phyloP scores from a whole-genome alignment of 768 basidiomycete genomes.

The Psilocybe cyanescens region DNA sequence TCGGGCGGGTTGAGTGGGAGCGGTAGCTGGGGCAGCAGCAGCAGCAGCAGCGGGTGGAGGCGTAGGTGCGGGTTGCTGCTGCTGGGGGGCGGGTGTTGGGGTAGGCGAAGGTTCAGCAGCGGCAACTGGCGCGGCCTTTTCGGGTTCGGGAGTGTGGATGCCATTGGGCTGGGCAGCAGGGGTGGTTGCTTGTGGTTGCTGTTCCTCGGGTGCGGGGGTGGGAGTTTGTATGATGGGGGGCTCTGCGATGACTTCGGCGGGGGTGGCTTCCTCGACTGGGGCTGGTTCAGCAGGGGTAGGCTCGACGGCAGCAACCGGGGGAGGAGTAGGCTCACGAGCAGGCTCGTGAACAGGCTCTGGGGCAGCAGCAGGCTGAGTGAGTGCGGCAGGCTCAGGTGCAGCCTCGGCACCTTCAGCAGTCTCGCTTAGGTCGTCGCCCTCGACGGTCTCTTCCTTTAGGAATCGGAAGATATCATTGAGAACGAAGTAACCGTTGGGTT shows the following conservation, averaged over 20 bases:
- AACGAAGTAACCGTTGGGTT: conserved; percentile 98
- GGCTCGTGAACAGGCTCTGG: conserved; percentile 33
- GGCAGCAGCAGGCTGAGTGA: conserved; percentile 34
- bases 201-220: conserved; percentile 34
- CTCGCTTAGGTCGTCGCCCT: conserved; percentile 70
- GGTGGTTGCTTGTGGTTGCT: conserved; percentile 18
- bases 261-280: conserved; percentile 41
- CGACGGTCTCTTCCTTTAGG: conserved; percentile 92
- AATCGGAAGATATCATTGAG: conserved; percentile 99
- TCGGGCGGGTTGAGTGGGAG: conserved; percentile 42
- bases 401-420: conserved; percentile 39
- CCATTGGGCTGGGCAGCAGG: conserved; percentile 37
- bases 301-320: conserved; percentile 27
- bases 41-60: conserved; percentile 22
- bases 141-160: conserved; percentile 43
- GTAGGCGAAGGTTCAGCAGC: conserved; percentile 33
- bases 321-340: conserved; percentile 21
- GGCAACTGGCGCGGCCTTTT: conserved; percentile 30
- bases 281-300: conserved; percentile 5
- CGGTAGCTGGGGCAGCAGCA: conserved; percentile 27
- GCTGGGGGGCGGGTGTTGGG: conserved; percentile 35
- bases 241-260: conserved; percentile 41
- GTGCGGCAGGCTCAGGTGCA: conserved; percentile 24
- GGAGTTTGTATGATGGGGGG: conserved; percentile 36
- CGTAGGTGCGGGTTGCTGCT: conserved; percentile 32